Base-by-base conservation (phyloP, 129 eudicot species). In the Tanacetum coccineum region DNA sequence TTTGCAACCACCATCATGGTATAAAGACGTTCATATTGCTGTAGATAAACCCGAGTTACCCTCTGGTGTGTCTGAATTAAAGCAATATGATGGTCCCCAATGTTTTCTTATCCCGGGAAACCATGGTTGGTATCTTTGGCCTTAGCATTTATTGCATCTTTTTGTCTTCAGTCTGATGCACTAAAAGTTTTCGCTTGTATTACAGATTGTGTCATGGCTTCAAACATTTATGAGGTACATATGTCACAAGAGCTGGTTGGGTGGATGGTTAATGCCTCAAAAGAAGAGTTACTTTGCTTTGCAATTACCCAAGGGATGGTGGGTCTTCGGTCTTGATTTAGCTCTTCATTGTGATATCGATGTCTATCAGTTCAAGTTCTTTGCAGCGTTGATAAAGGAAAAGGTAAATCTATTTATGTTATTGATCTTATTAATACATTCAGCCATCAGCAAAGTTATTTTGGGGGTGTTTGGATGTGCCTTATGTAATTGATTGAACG, bases 191-290 rank as follows among this genome's bases (percentile, higher is more conserved):
- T n/a, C n/a, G n/a, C 9, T 50, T 62, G 6, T n/a, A 66, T 70
- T 36, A 60, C 85, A 91, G 97, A 94, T 76, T 94, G 99, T 64
- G 99, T n/a, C n/a, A n/a, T n/a, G 97, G 39, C 95, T 94, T 68
- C 93, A 94, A 80, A 94, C 95, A 4, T 94, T 82, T 74, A 89
- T 94, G 96, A 84, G 95, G 79, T 89, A 94, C 72, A 89, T 94
- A 73, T 94, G 99, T 79, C 99, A 94, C 76, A 89, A 89, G 71
- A 94, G 95, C 81, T 94, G 99, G 99, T 81, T 94, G 78, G 99
- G 99, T 65, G 99, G 99, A 64, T 94, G 99, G 99, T 80, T 94
- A 71, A 89, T 94, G 99, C 99, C 99, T 46, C 99, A 94, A 73
- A 87, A 77, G 87, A 94, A 89, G 40, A 22, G 99, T 76, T 94